Base-by-base conservation (phyloP, 2,329 filamentous ascomycete genomes). In the Aureobasidium sp. region DNA sequence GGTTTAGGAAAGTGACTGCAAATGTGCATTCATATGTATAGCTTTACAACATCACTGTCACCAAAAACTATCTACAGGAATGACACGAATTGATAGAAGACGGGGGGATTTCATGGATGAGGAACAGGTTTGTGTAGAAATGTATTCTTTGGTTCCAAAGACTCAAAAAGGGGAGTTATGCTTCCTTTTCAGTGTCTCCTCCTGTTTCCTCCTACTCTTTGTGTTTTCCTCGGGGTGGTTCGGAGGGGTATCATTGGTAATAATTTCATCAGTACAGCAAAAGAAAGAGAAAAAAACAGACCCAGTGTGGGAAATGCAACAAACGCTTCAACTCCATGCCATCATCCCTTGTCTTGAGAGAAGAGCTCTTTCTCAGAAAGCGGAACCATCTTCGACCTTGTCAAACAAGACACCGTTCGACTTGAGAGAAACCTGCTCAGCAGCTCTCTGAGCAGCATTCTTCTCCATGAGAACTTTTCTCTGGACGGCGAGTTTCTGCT, bases 401-500 rank as follows among this genome's bases (percentile, higher is more conserved):
- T 58, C 55, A 10, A 58, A 58, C 31, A 58, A n/a, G 21, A 58
- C 55, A 23, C 55, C 55, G 5, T 29, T 31, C 7, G 55, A 58
- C 33, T 43, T 47, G 21, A 58, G 43, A 7, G 55, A 58, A 15
- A 58, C 55, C 21, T 49, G 3, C 13, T 38, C 55, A 23, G 64
- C 59, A 42, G 50, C 60, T 54, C 68, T 63, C 54, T 63, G 62
- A 37, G 46, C 61, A 50, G 64, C 64, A 42, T 69, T 64, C 58
- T 65, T 66, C 17, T 65, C 64, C 38, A 68, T 60, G 25, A 63
- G 55, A 46, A 47, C 62, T 42, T 61, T 64, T 38, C 61, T 61
- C 63, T 67, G 65, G 9, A 47, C 29, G 15, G 68, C 67, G 19
- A 66, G 64, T 42, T 67, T 68, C 69, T 78, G 75, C 31, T 67